phyloP scores from a whole-genome alignment of 2,329 filamentous ascomycete species.

The Magnaporthiopsis incrustans region DNA sequence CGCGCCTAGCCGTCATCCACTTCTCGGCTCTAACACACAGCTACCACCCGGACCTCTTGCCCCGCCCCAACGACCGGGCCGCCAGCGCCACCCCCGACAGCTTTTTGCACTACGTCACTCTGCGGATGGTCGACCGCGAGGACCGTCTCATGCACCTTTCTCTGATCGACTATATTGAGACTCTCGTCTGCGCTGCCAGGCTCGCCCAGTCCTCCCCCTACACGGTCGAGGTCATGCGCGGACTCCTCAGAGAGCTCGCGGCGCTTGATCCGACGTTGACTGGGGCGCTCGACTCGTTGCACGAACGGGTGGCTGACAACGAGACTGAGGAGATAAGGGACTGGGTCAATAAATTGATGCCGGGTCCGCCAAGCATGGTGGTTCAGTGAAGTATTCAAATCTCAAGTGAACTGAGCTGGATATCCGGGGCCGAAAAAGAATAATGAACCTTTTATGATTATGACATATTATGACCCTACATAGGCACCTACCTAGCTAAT shows the following conservation, averaged over 20 bases:
- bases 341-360: constrained; percentile 36
- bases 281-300: constrained; percentile 31
- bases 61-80: constrained; percentile 14
- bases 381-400: background rate
- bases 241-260: constrained; percentile 32
- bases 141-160: constrained; percentile 43
- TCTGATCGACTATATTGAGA: constrained; percentile 46
- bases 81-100: constrained; percentile 18
- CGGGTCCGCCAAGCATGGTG: constrained; percentile 6
- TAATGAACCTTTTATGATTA: background rate
- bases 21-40: constrained; percentile 25
- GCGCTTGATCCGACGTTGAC: constrained; percentile 29
- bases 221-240: constrained; percentile 28
- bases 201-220: constrained; percentile 23
- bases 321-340: constrained; percentile 38
- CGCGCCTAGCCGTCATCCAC: constrained; percentile 40
- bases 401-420: background rate
- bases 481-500: too few species aligned
- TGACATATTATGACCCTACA: background rate
- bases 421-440: background rate
- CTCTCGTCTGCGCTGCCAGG: constrained; percentile 39
- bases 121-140: constrained; percentile 41
- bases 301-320: constrained; percentile 41
- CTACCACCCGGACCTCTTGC: constrained; percentile 19
- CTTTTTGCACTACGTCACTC: constrained; percentile 41